Conservation (phyloP, 495 filamentous ascomycete genomes). For the Astrothelium macrocarpum region DNA sequence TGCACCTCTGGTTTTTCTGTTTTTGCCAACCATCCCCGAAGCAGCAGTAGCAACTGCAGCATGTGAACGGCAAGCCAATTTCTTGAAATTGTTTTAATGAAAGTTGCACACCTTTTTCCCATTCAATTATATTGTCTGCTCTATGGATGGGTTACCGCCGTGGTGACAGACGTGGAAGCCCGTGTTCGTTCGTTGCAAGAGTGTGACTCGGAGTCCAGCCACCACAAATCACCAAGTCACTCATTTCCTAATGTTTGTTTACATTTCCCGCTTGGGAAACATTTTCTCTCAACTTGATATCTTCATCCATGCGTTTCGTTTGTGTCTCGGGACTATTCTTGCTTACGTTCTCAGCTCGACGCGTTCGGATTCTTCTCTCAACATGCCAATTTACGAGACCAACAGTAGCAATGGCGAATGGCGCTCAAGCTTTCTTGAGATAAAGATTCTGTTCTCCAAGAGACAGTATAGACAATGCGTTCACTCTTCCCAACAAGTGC, state of each 20-base stretch:
- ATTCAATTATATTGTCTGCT: not conserved
- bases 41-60: no score
- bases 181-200: not conserved
- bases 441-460: slow-evolving; percentile 21
- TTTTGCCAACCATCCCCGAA: no score
- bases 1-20: no score
- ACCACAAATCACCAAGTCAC: not conserved
- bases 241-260: not conserved
- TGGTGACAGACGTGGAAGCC: no score
- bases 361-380: not conserved
- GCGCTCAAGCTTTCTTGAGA: slow-evolving; percentile 6
- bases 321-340: not conserved
- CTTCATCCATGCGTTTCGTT: not conserved
- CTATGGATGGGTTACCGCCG: not conserved
- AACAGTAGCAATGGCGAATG: not conserved
- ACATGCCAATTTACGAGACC: not conserved
- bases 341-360: not conserved
- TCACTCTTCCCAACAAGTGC: slow-evolving; percentile 10
- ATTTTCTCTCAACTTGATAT: slow-evolving; percentile 9
- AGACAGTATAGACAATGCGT: slow-evolving; percentile 22
- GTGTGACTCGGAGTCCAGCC: not conserved
- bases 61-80: no score
- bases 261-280: slow-evolving; percentile 6
- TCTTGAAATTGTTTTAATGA: no score
- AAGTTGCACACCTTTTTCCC: no score